Base-by-base conservation (phyloP, 2,329 filamentous ascomycete genomes). In the Microascus cirrosus region DNA sequence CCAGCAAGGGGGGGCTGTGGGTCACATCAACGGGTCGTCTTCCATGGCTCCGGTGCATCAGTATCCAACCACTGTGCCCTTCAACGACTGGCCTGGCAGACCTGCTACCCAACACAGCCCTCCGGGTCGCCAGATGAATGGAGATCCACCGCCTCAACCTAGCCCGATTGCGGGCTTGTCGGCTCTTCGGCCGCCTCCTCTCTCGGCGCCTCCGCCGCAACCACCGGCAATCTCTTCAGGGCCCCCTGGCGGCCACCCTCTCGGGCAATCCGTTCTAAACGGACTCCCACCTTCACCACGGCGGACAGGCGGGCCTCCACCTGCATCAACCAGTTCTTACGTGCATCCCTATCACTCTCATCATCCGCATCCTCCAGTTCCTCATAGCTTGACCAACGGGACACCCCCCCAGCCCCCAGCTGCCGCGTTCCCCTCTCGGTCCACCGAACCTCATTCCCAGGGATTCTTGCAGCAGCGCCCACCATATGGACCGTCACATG, bases 71-170 rank as follows among this genome's bases (percentile, higher is more conserved):
- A 65, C 67, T 50, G 59, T 63, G 52, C 61, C 63, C 2, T 57
- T 39, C 32, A 53, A 42, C 48, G 55, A 57, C 62, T 61, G 54
- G 56, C 65, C 54, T 20, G 18, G 25, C 42, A 39, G 51, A 24
- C 28, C 56, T 20, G 10, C 56, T 54, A n/a, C 51, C 3, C 77
- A 77, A 56, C 76, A 79, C 60, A 73, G 74, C 42, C 73, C 79
- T 3, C 70, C 74, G 39, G 66, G 74, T 32, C 74, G 76, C 57
- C 75, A 80, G 50, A 64, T 81, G 53, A 84, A 82, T 63, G 77
- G 79, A 39, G 78, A 67, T 13, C 68, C 66, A 36, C 69, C 71
- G 15, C 60, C 66, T n/a, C 64, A 71, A 54, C 68, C 69, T 45
- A 64, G 65, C 55, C 61, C 67, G 2, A 61, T 69, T 25, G 64